Conservation (phyloP, 257 asterid genomes). For the Apocynum venetum region DNA sequence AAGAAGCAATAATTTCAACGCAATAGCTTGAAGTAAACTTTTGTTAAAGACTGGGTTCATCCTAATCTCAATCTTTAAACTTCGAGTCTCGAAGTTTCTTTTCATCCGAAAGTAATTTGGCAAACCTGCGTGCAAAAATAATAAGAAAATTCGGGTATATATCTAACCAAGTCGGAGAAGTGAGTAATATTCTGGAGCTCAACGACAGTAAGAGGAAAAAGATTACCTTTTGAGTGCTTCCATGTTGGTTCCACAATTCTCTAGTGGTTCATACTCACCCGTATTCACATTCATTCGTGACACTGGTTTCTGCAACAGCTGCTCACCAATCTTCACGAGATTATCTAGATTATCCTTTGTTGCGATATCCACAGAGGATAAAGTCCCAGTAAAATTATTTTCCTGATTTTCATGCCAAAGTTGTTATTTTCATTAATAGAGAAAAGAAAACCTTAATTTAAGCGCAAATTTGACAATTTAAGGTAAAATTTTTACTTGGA, state of each 20-base stretch:
- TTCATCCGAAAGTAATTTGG: constrained; percentile 51
- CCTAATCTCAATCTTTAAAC: not conserved
- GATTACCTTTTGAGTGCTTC: constrained; percentile 41
- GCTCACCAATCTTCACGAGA: constrained; percentile 48
- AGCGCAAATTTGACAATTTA: not conserved
- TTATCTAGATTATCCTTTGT: constrained; percentile 44
- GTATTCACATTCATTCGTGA: constrained; percentile 37
- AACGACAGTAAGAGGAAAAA: too few relatives aligned
- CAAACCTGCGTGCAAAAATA: constrained; percentile 28
- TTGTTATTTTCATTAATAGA: too few relatives aligned
- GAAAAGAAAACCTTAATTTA: too few relatives aligned
- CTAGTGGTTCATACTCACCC: constrained; percentile 39
- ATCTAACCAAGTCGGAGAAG: too few relatives aligned
- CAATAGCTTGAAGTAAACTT: too few relatives aligned
- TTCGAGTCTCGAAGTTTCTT: constrained; percentile 25
- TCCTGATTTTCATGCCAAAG: constrained; percentile 27
- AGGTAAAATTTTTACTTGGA: constrained; percentile 36
- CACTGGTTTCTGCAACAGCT: constrained; percentile 39
- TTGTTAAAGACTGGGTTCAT: too few relatives aligned
- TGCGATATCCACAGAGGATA: constrained; percentile 34
- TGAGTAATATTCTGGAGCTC: too few relatives aligned
- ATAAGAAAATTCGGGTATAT: not conserved
- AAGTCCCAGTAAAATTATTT: constrained; percentile 35
- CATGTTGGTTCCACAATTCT: constrained; percentile 42
- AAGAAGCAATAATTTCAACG: too few relatives aligned